A percentile compares a stretch with the other conserved stretches of the same genome.
These are phyloP conservation scores for Colletotrichum liriopes DNA, from an alignment of 2,329 filamentous ascomycete species.

Conservation along the genomic window DNA sequence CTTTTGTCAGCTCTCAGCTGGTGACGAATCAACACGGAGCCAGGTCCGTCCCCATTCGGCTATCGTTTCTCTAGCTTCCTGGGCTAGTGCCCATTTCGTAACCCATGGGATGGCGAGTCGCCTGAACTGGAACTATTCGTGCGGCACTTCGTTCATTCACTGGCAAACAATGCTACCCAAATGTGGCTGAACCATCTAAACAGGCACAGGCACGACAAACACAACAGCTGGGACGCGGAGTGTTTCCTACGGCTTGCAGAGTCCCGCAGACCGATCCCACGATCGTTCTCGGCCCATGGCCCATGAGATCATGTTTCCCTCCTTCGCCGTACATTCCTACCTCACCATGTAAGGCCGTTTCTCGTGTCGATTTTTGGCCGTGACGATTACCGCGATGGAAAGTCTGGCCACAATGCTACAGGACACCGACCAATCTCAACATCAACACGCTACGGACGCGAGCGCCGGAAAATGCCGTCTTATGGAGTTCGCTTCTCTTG, in stretches of 20 bases:
- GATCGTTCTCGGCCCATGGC: constrained; percentile 13
- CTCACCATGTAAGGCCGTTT: background rate
- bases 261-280: constrained; percentile 12
- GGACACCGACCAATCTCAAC: background rate
- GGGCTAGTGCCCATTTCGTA: constrained; percentile 34
- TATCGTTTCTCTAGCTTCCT: constrained; percentile 23
- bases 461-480: background rate
- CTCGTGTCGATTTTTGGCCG: background rate
- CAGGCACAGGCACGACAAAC: constrained; percentile 16
- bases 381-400: background rate
- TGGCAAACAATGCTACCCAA: constrained; percentile 21
- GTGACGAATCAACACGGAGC: constrained; percentile 33
- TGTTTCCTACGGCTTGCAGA: constrained; percentile 16
- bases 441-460: background rate
- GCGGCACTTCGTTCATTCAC: constrained; percentile 25
- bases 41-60: constrained; percentile 40
- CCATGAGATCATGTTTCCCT: constrained; percentile 19
- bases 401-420: background rate
- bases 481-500: background rate
- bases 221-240: constrained; percentile 8
- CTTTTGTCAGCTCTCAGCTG: constrained; percentile 25
- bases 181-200: constrained; percentile 31
- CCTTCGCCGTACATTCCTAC: background rate
- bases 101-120: constrained; percentile 34
- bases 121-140: constrained; percentile 34